These are phyloP conservation scores for Sporothrix schenckii DNA, from an alignment of 2,329 filamentous ascomycete genomes.

Conservation along the genomic window DNA sequence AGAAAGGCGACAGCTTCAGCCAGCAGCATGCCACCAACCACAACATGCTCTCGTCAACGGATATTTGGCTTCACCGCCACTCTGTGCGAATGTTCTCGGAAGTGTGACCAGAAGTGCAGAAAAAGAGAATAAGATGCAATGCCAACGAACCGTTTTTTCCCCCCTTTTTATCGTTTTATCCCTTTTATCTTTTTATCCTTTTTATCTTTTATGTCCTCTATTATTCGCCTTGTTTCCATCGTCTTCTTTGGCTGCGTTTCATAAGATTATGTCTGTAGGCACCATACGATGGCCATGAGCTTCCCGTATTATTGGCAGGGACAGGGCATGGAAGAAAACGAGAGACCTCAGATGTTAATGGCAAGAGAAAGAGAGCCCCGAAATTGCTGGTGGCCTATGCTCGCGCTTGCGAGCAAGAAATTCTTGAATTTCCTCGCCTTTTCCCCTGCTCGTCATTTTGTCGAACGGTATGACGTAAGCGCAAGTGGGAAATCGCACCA, in stretches of 20 bases:
- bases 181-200: too few relatives aligned
- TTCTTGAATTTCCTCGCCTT: constrained; percentile 3
- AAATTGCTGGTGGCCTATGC: constrained; percentile 26
- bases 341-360: neutral
- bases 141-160: constrained; percentile 23
- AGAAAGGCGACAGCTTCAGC: constrained; percentile 17
- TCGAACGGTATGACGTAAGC: neutral
- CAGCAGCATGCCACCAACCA: constrained; percentile 4
- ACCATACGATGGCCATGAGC: too few relatives aligned
- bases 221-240: constrained; percentile 4
- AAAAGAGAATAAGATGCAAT: constrained; percentile 5
- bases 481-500: neutral
- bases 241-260: neutral
- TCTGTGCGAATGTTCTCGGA: neutral
- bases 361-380: neutral
- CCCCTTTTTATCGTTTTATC: too few relatives aligned
- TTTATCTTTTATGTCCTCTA: neutral
- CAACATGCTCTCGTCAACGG: neutral
- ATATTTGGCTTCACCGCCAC: neutral
- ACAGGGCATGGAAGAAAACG: neutral
- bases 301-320: constrained; percentile 6
- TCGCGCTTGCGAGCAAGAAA: neutral
- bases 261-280: neutral
- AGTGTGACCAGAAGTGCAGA: constrained; percentile 25
- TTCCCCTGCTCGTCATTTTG: neutral